phyloP scores from a whole-genome alignment of 2,329 filamentous ascomycete species.

The Trichoderma harzianum region DNA sequence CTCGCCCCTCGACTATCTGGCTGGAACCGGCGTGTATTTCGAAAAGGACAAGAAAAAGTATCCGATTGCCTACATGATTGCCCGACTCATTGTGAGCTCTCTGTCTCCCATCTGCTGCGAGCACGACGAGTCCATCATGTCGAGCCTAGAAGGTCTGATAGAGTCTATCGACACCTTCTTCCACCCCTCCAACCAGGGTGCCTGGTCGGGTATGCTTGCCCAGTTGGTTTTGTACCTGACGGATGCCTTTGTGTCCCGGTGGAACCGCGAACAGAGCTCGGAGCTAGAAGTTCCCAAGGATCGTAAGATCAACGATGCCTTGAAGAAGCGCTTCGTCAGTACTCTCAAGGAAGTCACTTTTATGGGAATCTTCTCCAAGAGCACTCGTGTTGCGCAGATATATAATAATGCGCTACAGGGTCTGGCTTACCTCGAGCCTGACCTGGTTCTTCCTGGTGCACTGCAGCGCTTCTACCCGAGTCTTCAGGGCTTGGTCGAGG shows the following conservation, averaged over 20 bases:
- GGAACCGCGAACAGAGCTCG: constrained; percentile 91
- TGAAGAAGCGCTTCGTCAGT: constrained; percentile 86
- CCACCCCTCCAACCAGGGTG: constrained; percentile 92
- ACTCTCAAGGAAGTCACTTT: constrained; percentile 90
- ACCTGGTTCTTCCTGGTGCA: constrained; percentile 86
- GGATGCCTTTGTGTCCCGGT: constrained; percentile 95
- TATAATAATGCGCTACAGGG: constrained; percentile 88
- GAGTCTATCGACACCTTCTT: constrained; percentile 98
- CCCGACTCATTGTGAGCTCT: constrained; percentile 89
- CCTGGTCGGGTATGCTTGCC: constrained; percentile 84
- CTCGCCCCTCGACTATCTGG: constrained; percentile 75
- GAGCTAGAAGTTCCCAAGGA: constrained; percentile 84
- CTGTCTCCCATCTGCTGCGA: constrained; percentile 80
- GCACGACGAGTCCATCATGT: constrained; percentile 73
- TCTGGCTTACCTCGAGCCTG: constrained; percentile 84
- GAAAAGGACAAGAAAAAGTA: constrained; percentile 94
- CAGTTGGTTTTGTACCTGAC: constrained; percentile 90
- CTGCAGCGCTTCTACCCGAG: constrained; percentile 95
- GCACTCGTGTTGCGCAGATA: constrained; percentile 84
- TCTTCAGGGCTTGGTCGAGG: constrained; percentile 92
- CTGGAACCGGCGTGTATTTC: constrained; percentile 79
- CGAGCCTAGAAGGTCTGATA: constrained; percentile 83
- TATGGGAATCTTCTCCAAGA: constrained; percentile 98
- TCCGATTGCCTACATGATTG: constrained; percentile 86
- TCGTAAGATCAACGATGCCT: constrained; percentile 70